Percentiles rank a stretch among this genome's conserved stretches.
Conservation (phyloP, 371 early-diverging fungal species). For the Lichtheimia ramosa region DNA sequence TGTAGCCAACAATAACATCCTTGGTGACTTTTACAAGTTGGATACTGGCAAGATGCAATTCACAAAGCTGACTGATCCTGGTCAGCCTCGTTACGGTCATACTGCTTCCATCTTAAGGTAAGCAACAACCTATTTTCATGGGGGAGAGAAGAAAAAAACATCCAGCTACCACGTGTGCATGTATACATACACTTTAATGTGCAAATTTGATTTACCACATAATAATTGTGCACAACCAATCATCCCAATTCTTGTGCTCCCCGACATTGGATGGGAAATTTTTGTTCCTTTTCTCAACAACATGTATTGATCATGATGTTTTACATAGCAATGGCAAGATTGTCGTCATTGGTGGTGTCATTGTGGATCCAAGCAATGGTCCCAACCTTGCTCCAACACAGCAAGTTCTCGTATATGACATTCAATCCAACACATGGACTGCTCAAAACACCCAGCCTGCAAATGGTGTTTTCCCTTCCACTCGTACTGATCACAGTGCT, state of each 20-base stretch:
- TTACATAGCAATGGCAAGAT: constrained; percentile 34
- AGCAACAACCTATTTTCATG: not conserved
- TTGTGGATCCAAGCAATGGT: not conserved
- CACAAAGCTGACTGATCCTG: constrained; percentile 15
- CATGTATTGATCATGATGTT: not conserved
- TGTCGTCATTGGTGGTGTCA: constrained; percentile 45
- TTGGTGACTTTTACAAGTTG: constrained; percentile 28
- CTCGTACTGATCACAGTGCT: constrained; percentile 31
- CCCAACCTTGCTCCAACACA: constrained; percentile 12
- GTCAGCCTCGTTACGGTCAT: constrained; percentile 33
- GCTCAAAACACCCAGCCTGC: constrained; percentile 6
- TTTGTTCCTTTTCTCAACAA: constrained; percentile 2
- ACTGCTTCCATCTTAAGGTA: constrained; percentile 42
- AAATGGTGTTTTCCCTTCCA: constrained; percentile 17
- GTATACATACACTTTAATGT: constrained; percentile 5
- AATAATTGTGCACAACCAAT: not conserved
- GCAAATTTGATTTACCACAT: constrained; percentile 6
- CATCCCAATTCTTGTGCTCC: not conserved
- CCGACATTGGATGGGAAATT: not conserved
- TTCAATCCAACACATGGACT: constrained; percentile 25
- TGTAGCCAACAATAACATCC: constrained; percentile 8
- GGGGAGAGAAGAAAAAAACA: constrained; percentile 9
- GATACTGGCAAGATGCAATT: constrained; percentile 16
- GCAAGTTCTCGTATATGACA: constrained; percentile 26
- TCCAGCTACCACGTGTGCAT: not conserved